Percentiles rank a stretch among this genome's conserved stretches.
phyloP scores from a whole-genome alignment of 2,329 filamentous ascomycete genomes.

The Stylonectria norvegica region DNA sequence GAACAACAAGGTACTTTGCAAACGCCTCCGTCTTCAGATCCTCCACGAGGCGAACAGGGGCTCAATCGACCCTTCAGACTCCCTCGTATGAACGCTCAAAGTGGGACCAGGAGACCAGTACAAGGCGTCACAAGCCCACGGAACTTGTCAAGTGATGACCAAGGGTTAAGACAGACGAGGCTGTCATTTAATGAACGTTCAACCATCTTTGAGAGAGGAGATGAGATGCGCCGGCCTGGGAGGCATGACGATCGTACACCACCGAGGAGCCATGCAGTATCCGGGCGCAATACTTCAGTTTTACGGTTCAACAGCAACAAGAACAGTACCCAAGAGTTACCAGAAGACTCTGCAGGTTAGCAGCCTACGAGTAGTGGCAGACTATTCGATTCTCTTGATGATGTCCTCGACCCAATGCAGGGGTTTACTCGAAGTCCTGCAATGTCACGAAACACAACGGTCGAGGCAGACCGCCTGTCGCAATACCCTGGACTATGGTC shows the following conservation, averaged over 20 bases:
- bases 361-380: no score
- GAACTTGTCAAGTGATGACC: constrained; percentile 1
- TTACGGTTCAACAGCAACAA: no score
- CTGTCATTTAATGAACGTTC: constrained; percentile 10
- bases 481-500: constrained; percentile 11
- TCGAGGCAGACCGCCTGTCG: constrained; percentile 10
- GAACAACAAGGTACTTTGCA: constrained; percentile 8
- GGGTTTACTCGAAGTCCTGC: no score
- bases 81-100: background rate
- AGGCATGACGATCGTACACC: no score
- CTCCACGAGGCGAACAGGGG: constrained; percentile 6
- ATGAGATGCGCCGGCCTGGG: constrained; percentile 9
- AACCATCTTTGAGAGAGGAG: constrained; percentile 5
- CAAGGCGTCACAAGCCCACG: constrained; percentile 3
- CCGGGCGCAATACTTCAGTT: no score
- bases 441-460: constrained; percentile 11
- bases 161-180: constrained; percentile 13
- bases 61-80: constrained; percentile 1
- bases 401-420: no score
- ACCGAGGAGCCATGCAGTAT: no score
- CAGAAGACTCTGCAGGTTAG: no score
- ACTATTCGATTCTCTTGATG: no score
- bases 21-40: constrained; percentile 27
- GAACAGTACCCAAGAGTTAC: no score
- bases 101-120: constrained; percentile 4